Percentiles rank a stretch among this genome's conserved stretches.
These are phyloP conservation scores for Xylaria cubensis DNA, from an alignment of 495 filamentous ascomycete species.

Conservation along the genomic window DNA sequence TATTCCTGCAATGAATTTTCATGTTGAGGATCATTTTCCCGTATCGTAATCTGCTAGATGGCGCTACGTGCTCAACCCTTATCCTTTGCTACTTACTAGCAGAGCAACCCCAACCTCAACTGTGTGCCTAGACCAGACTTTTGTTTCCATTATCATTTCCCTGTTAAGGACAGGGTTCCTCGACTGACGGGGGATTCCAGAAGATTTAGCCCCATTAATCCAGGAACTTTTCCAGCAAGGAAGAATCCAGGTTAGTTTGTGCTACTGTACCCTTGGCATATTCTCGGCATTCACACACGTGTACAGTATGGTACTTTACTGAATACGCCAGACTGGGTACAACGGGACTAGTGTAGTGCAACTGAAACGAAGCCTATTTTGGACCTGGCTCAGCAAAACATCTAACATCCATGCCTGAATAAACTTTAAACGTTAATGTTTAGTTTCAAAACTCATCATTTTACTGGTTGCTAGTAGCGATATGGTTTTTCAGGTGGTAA, in stretches of 20 bases:
- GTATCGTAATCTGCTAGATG: neutral
- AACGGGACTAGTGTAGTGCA: no score
- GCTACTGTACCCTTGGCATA: neutral
- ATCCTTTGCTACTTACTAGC: no score
- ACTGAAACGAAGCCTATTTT: neutral
- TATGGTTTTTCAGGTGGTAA: no score
- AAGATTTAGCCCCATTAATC: conserved; percentile 5
- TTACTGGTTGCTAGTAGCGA: no score
- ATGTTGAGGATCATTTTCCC: neutral
- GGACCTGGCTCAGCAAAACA: neutral
- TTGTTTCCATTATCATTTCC: neutral
- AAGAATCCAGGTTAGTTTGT: no score
- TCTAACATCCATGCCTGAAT: neutral
- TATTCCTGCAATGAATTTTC: neutral
- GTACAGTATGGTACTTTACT: neutral
- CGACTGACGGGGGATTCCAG: neutral
- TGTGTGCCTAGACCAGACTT: neutral
- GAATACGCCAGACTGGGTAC: neutral
- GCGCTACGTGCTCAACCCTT: neutral
- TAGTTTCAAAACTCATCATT: no score
- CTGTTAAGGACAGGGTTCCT: neutral
- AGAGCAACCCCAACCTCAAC: neutral
- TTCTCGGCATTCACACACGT: neutral
- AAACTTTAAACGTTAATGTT: no score
- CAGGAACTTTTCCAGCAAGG: conserved; percentile 2